These are phyloP conservation scores for Apiospora hydei DNA, from an alignment of 2,329 filamentous ascomycete species.

Conservation along the genomic window DNA sequence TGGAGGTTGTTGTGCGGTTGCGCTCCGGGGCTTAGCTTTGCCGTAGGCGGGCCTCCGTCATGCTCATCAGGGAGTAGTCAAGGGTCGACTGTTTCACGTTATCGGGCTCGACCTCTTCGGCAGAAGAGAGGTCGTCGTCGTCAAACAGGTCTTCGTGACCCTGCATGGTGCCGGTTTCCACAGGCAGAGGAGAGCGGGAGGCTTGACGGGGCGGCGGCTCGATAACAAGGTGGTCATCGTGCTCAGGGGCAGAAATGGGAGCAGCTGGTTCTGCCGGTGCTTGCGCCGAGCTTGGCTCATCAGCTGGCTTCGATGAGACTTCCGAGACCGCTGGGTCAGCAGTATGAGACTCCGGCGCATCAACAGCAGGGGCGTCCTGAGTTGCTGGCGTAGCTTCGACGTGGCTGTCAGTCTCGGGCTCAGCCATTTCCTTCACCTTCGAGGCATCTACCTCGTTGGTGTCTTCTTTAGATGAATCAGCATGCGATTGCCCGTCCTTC, in stretches of 20 bases:
- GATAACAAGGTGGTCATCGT: neutral
- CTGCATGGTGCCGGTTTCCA: constrained; percentile 43
- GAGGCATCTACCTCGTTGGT: neutral
- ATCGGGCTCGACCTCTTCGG: constrained; percentile 16
- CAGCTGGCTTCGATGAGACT: neutral
- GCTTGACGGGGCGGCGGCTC: constrained; percentile 19
- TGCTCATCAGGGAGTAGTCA: neutral
- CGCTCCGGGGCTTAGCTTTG: neutral
- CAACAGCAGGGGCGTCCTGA: neutral
- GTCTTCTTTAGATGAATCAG: constrained; percentile 29
- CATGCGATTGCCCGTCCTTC: constrained; percentile 27
- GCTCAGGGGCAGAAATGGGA: neutral
- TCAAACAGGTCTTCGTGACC: constrained; percentile 46
- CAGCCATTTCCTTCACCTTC: neutral
- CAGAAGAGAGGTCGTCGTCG: constrained; percentile 30
- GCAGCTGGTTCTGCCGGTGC: neutral
- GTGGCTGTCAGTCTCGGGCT: neutral
- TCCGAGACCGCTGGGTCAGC: neutral
- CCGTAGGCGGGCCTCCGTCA: constrained; percentile 3
- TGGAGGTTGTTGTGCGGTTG: neutral
- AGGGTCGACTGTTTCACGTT: neutral
- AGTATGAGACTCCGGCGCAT: neutral
- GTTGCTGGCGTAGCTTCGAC: neutral
- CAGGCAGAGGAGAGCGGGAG: constrained; percentile 29
- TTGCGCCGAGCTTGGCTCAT: neutral